phyloP scores from a whole-genome alignment of 345 rosid genomes.

The Stellera chamaejasme region DNA sequence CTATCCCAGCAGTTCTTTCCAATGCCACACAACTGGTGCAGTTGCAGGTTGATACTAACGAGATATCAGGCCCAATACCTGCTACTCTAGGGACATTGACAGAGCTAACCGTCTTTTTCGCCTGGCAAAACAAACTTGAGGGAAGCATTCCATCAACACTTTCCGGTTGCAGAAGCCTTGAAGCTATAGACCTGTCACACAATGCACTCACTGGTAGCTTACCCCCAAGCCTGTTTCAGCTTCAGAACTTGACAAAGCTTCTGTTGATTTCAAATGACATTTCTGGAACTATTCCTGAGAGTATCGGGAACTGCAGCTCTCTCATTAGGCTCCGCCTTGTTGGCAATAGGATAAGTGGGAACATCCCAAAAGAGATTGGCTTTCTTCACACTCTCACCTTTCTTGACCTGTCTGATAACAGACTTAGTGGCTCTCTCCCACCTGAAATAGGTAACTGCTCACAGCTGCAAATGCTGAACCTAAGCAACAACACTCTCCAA shows the following conservation, averaged over 20 bases:
- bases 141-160: constrained; percentile 63
- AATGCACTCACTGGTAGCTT: constrained; percentile 62
- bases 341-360: constrained; percentile 48
- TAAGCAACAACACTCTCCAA: constrained; percentile 71
- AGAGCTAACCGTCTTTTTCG: constrained; percentile 57
- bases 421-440: constrained; percentile 53
- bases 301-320: constrained; percentile 58
- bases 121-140: constrained; percentile 73
- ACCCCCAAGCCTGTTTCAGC: constrained; percentile 59
- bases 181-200: constrained; percentile 63
- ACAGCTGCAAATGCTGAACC: constrained; percentile 58
- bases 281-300: constrained; percentile 57
- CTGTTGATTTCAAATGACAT: constrained; percentile 66
- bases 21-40: constrained; percentile 51
- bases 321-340: constrained; percentile 60
- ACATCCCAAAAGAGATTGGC: constrained; percentile 58
- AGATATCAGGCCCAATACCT: constrained; percentile 66
- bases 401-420: constrained; percentile 65
- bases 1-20: constrained; percentile 59
- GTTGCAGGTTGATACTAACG: constrained; percentile 74
- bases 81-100: constrained; percentile 58
- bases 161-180: constrained; percentile 52
- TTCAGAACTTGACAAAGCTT: constrained; percentile 63
- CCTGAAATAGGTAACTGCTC: constrained; percentile 65
- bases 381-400: constrained; percentile 52